Evolutionary conservation across 2,329 filamentous ascomycete species (phyloP), one percentile per base, ranked within the genome.

Genomic region (Trichoderma sp.): DNA sequence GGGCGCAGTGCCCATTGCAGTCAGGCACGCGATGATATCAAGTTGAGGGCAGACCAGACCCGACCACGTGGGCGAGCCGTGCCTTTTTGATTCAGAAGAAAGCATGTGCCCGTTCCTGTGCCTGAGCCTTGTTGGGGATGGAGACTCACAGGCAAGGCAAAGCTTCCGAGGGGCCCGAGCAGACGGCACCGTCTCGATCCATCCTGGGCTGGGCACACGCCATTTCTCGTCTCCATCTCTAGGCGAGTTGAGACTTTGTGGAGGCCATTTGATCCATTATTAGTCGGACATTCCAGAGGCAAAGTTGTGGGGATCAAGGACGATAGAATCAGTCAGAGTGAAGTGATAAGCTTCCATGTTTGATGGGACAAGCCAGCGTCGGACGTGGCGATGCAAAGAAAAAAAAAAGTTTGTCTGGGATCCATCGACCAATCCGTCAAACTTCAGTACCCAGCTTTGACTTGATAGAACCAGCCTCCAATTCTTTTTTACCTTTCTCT

Each of bases 91-190:
- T 50, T 47, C 65, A 68, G n/a, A 53, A 34, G 12, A 34, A 28
- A 17, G 36, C 36, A 39, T 39, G 36, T 39, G 36, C 36, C 36
- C 6, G 36, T 39, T 7, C 36, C 36, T 39, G 36, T 39, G 36
- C 36, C 32, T 34, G 34, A 9, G 59, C 34, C 20, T 20, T 43
- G 32, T 28, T 36, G n/a, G 17, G 64, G 23, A 57, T 53, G 64
- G 63, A 67, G 32, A 58, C 36, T 28, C 15, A 2, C 15, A 39
- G 43, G 57, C 39, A 62, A 62, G 66, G 66, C 66, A 43, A 69
- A 20, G 66, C 55, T 69, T 69, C 66, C 66, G 66, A 69, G 28
- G 66, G 66, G 66, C 66, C 66, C 66, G 66, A 69, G 66, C 66
- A 69, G 50, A 23, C 57, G 66, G 66, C 66, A 61, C 55, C 36